Conservation (phyloP, 495 filamentous ascomycete genomes). For the Aspergillus avenaceus region DNA sequence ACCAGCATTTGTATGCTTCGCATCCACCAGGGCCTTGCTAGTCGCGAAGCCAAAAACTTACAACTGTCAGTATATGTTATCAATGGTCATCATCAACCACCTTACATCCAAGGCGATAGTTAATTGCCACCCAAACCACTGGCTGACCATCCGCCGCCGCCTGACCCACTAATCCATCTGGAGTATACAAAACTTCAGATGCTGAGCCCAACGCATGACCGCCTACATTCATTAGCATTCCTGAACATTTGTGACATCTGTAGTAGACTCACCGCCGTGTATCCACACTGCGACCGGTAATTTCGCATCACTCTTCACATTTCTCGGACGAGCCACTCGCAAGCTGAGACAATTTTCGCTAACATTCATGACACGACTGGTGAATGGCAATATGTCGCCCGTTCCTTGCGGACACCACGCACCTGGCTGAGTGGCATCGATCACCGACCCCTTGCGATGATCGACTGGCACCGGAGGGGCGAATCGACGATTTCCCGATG, state of each 20-base stretch:
- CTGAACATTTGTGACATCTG: no score
- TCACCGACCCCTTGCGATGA: constrained; percentile 22
- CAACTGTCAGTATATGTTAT: background rate
- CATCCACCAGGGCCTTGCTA: constrained; percentile 14
- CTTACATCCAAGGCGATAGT: constrained; percentile 37
- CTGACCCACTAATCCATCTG: constrained; percentile 37
- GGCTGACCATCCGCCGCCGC: constrained; percentile 30
- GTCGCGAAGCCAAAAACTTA: constrained; percentile 27
- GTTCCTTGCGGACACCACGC: constrained; percentile 38
- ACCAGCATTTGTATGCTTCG: constrained; percentile 21
- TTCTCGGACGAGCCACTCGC: constrained; percentile 26
- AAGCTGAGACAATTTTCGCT: constrained; percentile 41
- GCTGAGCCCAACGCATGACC: constrained; percentile 30
- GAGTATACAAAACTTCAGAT: constrained; percentile 29
- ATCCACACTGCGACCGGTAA: constrained; percentile 31
- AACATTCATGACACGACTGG: constrained; percentile 28
- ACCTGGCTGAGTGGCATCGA: constrained; percentile 36
- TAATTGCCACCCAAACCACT: constrained; percentile 38
- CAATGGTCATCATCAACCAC: background rate
- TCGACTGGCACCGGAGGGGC: constrained; percentile 33
- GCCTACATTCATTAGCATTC: no score
- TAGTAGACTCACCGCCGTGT: constrained; percentile 8
- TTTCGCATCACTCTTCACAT: constrained; percentile 11
- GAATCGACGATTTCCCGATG: constrained; percentile 38
- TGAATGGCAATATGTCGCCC: constrained; percentile 25